These are phyloP conservation scores for Fusarium sp. DNA, from an alignment of 2,329 filamentous ascomycete genomes.

Conservation along the genomic window DNA sequence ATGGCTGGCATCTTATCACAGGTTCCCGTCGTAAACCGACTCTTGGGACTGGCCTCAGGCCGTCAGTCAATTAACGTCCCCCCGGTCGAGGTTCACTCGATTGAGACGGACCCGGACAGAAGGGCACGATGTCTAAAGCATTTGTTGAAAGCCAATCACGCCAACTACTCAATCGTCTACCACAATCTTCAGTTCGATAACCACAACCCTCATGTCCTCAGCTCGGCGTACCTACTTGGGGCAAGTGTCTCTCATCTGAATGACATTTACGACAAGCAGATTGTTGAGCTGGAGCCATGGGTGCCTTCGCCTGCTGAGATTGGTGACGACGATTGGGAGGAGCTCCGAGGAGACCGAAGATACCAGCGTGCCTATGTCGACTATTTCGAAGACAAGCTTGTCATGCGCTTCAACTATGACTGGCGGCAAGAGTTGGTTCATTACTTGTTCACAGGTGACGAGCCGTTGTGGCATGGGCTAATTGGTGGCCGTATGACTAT, in stretches of 20 bases:
- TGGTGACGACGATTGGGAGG: constrained; percentile 84
- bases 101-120: constrained; percentile 85
- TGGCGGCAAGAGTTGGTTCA: constrained; percentile 83
- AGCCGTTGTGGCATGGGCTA: constrained; percentile 84
- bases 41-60: constrained; percentile 41
- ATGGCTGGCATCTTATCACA: constrained; percentile 54
- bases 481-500: constrained; percentile 77
- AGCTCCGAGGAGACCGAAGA: constrained; percentile 80
- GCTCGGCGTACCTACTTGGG: constrained; percentile 87
- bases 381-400: constrained; percentile 94
- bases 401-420: constrained; percentile 78
- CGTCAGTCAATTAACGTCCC: constrained; percentile 67
- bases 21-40: constrained; percentile 46
- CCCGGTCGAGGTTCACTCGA: constrained; percentile 78
- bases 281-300: constrained; percentile 82
- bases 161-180: constrained; percentile 87
- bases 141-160: constrained; percentile 90
- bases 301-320: constrained; percentile 86
- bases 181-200: constrained; percentile 83
- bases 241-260: constrained; percentile 80
- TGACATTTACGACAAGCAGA: constrained; percentile 82
- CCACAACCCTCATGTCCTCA: constrained; percentile 83
- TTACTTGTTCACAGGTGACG: constrained; percentile 79
- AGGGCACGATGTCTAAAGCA: constrained; percentile 88
- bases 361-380: constrained; percentile 94